Base-by-base conservation (phyloP, 2,329 filamentous ascomycete species). In the Dothideomycetidae sp. region DNA sequence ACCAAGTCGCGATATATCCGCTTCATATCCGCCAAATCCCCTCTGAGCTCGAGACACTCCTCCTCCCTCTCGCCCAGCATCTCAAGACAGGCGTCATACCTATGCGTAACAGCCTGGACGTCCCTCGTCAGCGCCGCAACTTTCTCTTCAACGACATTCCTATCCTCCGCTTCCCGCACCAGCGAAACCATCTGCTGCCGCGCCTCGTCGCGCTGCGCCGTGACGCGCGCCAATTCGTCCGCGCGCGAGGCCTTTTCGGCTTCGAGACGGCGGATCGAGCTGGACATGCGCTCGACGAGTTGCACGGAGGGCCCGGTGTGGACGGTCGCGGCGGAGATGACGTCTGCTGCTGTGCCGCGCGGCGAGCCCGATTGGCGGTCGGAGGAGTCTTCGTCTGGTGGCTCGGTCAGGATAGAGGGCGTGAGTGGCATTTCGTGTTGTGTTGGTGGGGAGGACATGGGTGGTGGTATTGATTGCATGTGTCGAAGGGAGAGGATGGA, bases 41-140 rank as follows among this genome's bases (percentile, higher is more conserved):
- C 78, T 57, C 70, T 75, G 47, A 98, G 64, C 66, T 98, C 90
- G 53, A 93, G 85, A 2, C 93, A 86, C 52, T 80, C 65, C 66
- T 98, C 90, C 57, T 84, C 93, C 71, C 93, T 93, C 70, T 98
- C 90, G 1, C 90, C 90, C 40, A 98, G 62, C 75, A 96, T 78
- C 62, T 96, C 86, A 37, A 98, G 66, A 42, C 84, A 92, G 10
- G 85, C 90, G 54, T 93, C 77, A 55, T 96, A 93, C 50, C 88
- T 70, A 44, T 73, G 66, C 50, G 82, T 77, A 46, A 94, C 64
- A 29, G 73, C 71, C 17, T 61, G 62, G 34, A 93, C 63, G 48
- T 84, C 72, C 31, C 59, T 62, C 56, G 92, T 78, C 10, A 94
- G 57, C 42, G 70, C 67, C 13, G 66, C 62, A 1, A 85, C 70